These are phyloP conservation scores for Colletotrichum noveboracense DNA, from an alignment of 2,329 filamentous ascomycete genomes.

Conservation along the genomic window DNA sequence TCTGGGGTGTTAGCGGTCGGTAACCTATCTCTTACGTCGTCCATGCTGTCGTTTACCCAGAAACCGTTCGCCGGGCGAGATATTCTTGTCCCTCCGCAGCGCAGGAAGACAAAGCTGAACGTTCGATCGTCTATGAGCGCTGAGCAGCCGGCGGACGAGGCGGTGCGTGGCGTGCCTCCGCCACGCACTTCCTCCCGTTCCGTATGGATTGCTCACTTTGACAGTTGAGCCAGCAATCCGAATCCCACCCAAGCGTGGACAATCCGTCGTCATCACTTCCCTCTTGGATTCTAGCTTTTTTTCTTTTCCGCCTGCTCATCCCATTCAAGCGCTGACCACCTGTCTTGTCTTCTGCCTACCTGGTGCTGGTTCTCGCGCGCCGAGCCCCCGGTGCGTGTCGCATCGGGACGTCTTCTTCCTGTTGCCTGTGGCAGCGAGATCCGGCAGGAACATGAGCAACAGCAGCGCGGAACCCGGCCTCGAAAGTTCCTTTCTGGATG, in stretches of 20 bases:
- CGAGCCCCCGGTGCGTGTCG: neutral
- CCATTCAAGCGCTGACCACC: neutral
- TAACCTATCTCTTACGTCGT: neutral
- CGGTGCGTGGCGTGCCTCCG: neutral
- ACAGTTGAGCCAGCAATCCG: neutral
- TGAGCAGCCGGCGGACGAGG: neutral
- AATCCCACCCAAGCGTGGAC: neutral
- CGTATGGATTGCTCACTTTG: neutral
- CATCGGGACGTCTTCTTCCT: neutral
- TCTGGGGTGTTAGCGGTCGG: neutral
- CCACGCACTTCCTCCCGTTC: neutral
- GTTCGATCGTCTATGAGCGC: neutral
- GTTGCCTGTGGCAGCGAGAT: neutral
- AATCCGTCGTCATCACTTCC: conserved; percentile 4
- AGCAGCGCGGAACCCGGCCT: neutral
- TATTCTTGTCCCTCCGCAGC: neutral
- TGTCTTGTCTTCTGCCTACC: neutral
- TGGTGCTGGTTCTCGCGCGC: neutral
- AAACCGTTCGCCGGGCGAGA: neutral
- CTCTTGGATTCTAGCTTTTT: neutral
- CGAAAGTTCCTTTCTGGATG: neutral
- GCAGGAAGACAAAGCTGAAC: neutral
- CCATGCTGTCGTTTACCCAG: neutral
- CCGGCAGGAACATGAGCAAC: neutral
- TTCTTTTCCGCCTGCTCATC: neutral